phyloP scores from a whole-genome alignment of 352 stramenopile species.

The Thalassiosira hispida region DNA sequence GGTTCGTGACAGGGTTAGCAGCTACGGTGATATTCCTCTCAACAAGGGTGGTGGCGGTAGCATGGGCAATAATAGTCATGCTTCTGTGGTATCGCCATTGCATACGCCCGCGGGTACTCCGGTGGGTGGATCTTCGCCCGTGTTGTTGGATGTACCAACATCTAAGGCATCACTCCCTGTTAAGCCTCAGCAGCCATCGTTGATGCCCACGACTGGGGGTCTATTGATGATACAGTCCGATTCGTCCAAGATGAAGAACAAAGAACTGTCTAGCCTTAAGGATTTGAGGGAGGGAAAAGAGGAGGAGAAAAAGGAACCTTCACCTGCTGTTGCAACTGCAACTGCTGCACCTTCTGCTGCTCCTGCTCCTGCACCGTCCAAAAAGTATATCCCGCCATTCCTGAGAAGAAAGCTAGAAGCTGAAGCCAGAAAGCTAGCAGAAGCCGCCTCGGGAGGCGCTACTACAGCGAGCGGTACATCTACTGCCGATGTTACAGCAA shows the following conservation, averaged over 20 bases:
- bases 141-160: constrained; percentile 9
- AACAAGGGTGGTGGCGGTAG: constrained; percentile 3
- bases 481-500: too few species aligned
- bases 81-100: constrained; percentile 14
- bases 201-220: constrained; percentile 1
- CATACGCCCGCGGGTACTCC: constrained; percentile 32
- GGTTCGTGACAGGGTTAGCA: constrained; percentile 27
- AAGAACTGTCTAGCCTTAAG: constrained; percentile 10
- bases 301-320: constrained; percentile 1
- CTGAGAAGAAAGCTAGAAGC: too few species aligned
- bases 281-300: constrained; percentile 12
- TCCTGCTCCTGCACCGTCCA: constrained; percentile 1
- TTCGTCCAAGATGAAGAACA: constrained; percentile 14
- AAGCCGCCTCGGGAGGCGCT: not conserved
- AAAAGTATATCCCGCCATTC: constrained; percentile 40
- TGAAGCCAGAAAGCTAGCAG: constrained; percentile 32
- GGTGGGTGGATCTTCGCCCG: constrained; percentile 30
- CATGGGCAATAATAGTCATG: not conserved
- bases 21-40: constrained; percentile 8
- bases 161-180: too few species aligned
- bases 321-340: not conserved
- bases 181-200: not conserved
- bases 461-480: not conserved
- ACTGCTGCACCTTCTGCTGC: not conserved
- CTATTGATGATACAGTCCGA: constrained; percentile 22